Percentiles rank a stretch among this genome's conserved stretches.
Conservation (phyloP, 1,284 basidiomycete species). For the Rhodotorula sp. region DNA sequence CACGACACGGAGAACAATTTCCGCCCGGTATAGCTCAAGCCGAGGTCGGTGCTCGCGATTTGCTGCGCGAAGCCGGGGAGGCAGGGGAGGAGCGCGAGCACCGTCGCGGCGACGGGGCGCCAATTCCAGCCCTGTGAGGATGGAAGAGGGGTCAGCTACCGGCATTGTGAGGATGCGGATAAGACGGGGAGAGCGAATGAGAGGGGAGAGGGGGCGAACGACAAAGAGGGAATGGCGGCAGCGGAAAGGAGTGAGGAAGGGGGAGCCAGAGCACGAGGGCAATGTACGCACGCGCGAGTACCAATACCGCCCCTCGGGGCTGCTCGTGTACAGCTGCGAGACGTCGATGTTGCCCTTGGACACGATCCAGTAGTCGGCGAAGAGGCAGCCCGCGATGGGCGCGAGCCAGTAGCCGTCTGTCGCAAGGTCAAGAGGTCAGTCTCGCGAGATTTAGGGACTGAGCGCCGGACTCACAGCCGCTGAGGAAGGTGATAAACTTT, state of each 20-base stretch:
- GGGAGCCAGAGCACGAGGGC: too few relatives aligned
- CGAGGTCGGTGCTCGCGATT: background rate
- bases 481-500: background rate
- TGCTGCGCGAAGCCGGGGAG: slow-evolving; percentile 1
- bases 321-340: background rate
- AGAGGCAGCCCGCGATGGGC: background rate
- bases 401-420: background rate
- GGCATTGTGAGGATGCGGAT: too few relatives aligned
- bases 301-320: background rate
- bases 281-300: background rate
- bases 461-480: background rate
- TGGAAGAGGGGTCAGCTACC: too few relatives aligned
- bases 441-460: too few relatives aligned
- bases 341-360: slow-evolving; percentile 1
- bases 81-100: slow-evolving; percentile 1
- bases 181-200: too few relatives aligned
- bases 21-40: background rate
- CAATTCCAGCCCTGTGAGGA: slow-evolving; percentile 3
- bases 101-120: background rate
- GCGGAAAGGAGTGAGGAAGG: too few relatives aligned
- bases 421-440: too few relatives aligned
- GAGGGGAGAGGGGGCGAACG: too few relatives aligned
- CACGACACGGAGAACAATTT: background rate
- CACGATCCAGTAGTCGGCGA: background rate
- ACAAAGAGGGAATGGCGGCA: too few relatives aligned